These are phyloP conservation scores for Camellia sinensis DNA, from an alignment of 148 eudicot species.

Conservation along the genomic window DNA sequence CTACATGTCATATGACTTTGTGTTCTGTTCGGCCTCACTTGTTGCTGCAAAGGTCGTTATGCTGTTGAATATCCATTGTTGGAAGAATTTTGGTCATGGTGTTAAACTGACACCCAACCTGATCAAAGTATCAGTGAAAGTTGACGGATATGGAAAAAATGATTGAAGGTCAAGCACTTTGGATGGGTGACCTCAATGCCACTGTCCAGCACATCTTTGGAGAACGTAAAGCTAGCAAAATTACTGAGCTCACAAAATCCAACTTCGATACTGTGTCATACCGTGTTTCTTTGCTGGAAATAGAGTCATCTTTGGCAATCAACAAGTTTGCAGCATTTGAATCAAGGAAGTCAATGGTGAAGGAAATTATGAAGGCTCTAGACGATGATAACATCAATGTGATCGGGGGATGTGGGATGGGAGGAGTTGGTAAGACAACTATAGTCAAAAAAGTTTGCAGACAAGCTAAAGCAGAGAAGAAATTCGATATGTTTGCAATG, in stretches of 20 bases:
- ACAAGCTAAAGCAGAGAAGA: not conserved
- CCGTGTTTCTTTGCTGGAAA: not conserved
- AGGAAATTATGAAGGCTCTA: constrained; percentile 22
- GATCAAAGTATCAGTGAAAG: too few relatives aligned
- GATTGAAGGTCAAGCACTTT: too few relatives aligned
- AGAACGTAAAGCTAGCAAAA: not conserved
- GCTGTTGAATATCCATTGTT: too few relatives aligned
- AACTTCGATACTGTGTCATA: not conserved
- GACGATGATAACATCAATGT: not conserved
- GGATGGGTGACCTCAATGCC: too few relatives aligned
- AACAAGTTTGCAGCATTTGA: constrained; percentile 14
- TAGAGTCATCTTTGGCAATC: not conserved
- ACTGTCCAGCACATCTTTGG: too few relatives aligned
- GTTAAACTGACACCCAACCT: too few relatives aligned
- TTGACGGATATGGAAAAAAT: too few relatives aligned
- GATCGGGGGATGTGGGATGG: constrained; percentile 22
- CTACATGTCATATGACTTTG: too few relatives aligned
- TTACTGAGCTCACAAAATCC: not conserved
- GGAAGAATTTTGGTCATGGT: too few relatives aligned
- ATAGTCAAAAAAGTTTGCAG: constrained; percentile 7
- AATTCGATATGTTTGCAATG: constrained; percentile 45
- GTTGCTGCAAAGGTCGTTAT: too few relatives aligned
- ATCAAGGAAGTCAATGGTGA: constrained; percentile 26
- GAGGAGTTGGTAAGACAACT: constrained; percentile 20
- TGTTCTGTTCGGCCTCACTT: too few relatives aligned